Percentiles rank a stretch among this genome's conserved stretches.
These are phyloP conservation scores for Bertia moriformis DNA, from an alignment of 2,329 filamentous ascomycete genomes.

Conservation along the genomic window DNA sequence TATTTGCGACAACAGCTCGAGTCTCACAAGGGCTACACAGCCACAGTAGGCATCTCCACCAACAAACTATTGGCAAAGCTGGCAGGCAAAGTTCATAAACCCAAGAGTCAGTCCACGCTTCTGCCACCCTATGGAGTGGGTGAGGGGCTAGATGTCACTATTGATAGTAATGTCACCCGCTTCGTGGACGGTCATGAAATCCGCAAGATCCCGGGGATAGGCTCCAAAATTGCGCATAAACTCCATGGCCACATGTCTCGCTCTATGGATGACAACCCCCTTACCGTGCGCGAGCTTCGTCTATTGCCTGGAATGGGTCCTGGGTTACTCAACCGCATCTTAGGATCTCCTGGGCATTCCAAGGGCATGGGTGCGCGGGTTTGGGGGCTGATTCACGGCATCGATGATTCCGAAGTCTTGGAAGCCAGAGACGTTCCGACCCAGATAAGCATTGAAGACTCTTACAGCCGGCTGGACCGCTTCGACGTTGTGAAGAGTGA, in stretches of 20 bases:
- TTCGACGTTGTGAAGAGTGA: constrained; percentile 51
- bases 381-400: constrained; percentile 69
- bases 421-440: constrained; percentile 58
- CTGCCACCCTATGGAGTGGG: constrained; percentile 43
- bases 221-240: constrained; percentile 60
- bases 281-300: constrained; percentile 56
- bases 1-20: constrained; percentile 62
- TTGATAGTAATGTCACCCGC: constrained; percentile 32
- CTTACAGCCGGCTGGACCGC: constrained; percentile 59
- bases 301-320: constrained; percentile 47
- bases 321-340: constrained; percentile 48
- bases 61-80: constrained; percentile 80
- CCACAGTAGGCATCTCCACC: constrained; percentile 74
- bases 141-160: background rate
- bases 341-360: constrained; percentile 56
- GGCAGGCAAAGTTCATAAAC: constrained; percentile 72
- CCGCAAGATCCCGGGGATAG: constrained; percentile 72
- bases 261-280: constrained; percentile 20
- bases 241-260: constrained; percentile 46
- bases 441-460: constrained; percentile 92
- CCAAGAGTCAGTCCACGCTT: constrained; percentile 72
- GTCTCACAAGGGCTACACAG: constrained; percentile 67
- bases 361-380: constrained; percentile 58
- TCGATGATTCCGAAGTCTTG: constrained; percentile 63
- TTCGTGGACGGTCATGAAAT: constrained; percentile 70